Percentiles rank a stretch among this genome's conserved stretches.
These are phyloP conservation scores for Diutina sp. DNA, from an alignment of 1,139 yeast genomes.

Conservation along the genomic window DNA sequence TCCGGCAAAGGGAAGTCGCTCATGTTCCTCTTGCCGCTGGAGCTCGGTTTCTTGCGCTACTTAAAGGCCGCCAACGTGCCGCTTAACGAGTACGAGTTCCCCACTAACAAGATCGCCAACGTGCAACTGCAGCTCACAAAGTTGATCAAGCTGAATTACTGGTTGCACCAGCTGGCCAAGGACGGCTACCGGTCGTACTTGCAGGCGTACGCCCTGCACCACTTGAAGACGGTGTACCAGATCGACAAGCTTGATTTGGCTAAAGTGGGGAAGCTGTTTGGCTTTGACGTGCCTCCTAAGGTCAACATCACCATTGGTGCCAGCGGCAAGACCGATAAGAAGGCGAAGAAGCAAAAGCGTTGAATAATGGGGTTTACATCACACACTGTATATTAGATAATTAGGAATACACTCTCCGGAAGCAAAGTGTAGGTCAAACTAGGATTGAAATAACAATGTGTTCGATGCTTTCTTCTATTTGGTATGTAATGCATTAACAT, in stretches of 20 bases:
- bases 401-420: neutral
- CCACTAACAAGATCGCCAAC: slow-evolving; percentile 84
- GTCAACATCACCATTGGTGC: slow-evolving; percentile 94
- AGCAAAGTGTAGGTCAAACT: no score
- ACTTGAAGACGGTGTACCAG: slow-evolving; percentile 88
- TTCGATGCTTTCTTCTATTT: no score
- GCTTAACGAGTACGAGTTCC: slow-evolving; percentile 92
- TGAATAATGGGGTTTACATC: neutral
- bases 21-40: slow-evolving; percentile 90
- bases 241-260: slow-evolving; percentile 83
- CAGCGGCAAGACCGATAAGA: slow-evolving; percentile 55
- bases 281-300: slow-evolving; percentile 92
- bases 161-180: slow-evolving; percentile 90
- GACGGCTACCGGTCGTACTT: slow-evolving; percentile 94
- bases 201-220: slow-evolving; percentile 96
- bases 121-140: slow-evolving; percentile 90
- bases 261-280: slow-evolving; percentile 91
- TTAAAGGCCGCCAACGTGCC: slow-evolving; percentile 96
- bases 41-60: slow-evolving; percentile 87
- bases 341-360: slow-evolving; percentile 34
- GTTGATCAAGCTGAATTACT: slow-evolving; percentile 80
- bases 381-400: neutral
- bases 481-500: no score
- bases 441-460: no score
- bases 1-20: slow-evolving; percentile 84